Base-by-base conservation (phyloP, 805 yeast species). In the Priceomyces melissophilus region DNA sequence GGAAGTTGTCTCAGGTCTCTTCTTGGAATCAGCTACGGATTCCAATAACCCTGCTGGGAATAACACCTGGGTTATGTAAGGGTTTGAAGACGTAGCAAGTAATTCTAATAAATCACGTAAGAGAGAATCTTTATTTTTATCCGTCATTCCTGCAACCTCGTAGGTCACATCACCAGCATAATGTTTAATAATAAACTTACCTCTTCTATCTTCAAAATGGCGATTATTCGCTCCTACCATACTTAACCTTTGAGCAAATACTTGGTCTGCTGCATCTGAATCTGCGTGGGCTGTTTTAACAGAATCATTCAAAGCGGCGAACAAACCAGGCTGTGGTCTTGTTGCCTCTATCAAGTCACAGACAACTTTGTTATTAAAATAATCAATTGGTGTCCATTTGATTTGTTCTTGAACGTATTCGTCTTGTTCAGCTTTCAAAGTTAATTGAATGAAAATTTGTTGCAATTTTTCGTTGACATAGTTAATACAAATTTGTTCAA, bases 251-350 rank as follows among this genome's bases (percentile, higher is more conserved):
- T 88, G 96, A 12, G 93, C 85, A 64, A 93, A 93, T 1, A 95
- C 87, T 66, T 89, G 96, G 63, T 93, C 99, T 2, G 98, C 98
- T 13, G 98, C 99, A 39, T 71, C 75, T 1, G 96, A 84, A 58
- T 93, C 98, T 3, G 99, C 99, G 60, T 93, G 99, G 0, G 99
- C 99, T 20, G 98, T 93, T 29, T 96, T 97, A 55, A 89, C 84
- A 1, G 98, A 91, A 70, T 93, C 99, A 64, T 91, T 93, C 66
- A 93, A 75, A 2, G 96, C 96, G 2, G 98, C 95, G 69, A 93
- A 90, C 33, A 93, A 75, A 44, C 99, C 99, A 1, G 97, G 97
- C 42, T 65, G 69, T 1, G 99, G 98, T 57, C 96, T 80, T 45
- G 80, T 79, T 23, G 87, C 84, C 66, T 93, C 99, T 57, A 93